Evolutionary conservation across 306 rosid species (phyloP), one percentile per base, ranked within the genome.

Genomic region (Casuarina glauca): DNA sequence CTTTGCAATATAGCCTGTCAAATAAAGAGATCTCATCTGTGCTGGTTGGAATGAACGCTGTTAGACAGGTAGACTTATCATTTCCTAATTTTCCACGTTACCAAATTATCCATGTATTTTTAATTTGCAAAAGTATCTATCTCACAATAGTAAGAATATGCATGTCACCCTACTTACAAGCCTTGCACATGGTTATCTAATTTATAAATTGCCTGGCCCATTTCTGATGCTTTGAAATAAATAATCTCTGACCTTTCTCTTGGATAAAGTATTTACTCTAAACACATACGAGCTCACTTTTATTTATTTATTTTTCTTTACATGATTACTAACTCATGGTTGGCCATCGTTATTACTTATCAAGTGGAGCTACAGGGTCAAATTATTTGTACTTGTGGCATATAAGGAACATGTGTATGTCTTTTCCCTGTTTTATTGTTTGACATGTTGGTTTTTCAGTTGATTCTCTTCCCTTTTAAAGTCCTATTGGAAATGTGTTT

Each of bases 1-100:
- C 97, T 70, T 15, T 95, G 93, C 97, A 95, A 84, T 95, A 91
- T 89, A 92, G 98, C 89, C 88, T 95, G 88, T 82, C 86, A 77
- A 95, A 95, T 76, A 92, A 91, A 80, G 97, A 91, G 55, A 88
- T 95, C 68, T 72, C 98, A 41, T 84, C 97, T 5, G 97, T 95
- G 79, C 95, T 94, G 73, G 97, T 94, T 75, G 97, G 98, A 80
- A 94, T 94, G 91, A 90, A 74, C 72, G 89, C 97, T 53, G 73
- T 89, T n/a, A 79, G 70, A 76, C 98, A 95, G 97, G 97, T 95
- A 75, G 39, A 45, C 82, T 77, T 75, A 41, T 49, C 61, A 57
- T 71, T 84, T 80, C 80, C 36, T 41, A 46, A 60, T 19, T 54
- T 77, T 11, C 54, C 80, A 26, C 75, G 41, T 77, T 67, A 77